A percentile compares a stretch with the other conserved stretches of the same genome.
Evolutionary conservation across 1,139 yeast species (phyloP).

Genomic region (Pichia sp.): DNA sequence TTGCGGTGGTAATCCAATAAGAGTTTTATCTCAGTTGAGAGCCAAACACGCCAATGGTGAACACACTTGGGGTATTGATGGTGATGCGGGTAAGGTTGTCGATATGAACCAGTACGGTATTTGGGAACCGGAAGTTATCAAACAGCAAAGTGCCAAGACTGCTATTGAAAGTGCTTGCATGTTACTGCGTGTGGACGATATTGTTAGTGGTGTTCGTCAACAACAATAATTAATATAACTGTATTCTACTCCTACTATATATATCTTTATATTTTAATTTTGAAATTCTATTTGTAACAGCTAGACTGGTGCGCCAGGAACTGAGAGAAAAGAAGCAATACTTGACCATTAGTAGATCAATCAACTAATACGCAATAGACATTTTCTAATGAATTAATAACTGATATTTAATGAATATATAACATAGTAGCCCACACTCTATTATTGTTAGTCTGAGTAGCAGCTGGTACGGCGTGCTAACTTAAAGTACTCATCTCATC

Average conservation of each 20-base stretch:
- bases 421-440: no score
- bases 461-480: no score
- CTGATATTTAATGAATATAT: no score
- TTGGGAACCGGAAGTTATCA: conserved; percentile 99
- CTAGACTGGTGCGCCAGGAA: no score
- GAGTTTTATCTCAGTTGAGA: conserved; percentile 81
- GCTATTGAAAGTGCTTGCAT: conserved; percentile 96
- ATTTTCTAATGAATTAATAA: no score
- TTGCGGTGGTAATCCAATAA: conserved; percentile 95
- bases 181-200: conserved; percentile 91
- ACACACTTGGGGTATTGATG: conserved; percentile 85
- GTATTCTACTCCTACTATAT: background rate
- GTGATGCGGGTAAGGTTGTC: conserved; percentile 87
- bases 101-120: conserved; percentile 95
- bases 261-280: no score
- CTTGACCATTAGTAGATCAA: no score
- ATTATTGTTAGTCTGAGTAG: no score
- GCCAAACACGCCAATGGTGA: conserved; percentile 94
- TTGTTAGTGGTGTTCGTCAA: conserved; percentile 88
- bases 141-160: conserved; percentile 93
- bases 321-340: background rate
- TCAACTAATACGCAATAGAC: no score
- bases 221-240: conserved; percentile 8
- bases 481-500: no score
- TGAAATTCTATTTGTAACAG: no score